phyloP scores from a whole-genome alignment of 192 early-diverging fungal genomes.

The Linnemannia schmuckeri region DNA sequence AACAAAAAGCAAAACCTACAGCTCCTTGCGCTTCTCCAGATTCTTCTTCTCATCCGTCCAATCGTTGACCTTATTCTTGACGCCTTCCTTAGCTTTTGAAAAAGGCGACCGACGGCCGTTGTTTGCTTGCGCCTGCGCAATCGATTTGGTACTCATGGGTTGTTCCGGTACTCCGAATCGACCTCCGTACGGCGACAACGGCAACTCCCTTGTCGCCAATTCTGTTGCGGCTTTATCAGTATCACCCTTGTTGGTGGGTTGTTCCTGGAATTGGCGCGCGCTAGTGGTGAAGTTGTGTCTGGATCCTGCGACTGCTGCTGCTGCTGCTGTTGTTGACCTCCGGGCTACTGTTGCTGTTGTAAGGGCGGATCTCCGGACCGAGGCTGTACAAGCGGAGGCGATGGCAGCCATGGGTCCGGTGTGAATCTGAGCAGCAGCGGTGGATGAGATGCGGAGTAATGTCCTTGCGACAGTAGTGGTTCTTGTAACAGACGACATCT shows the following conservation, averaged over 20 bases:
- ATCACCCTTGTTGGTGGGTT: not conserved
- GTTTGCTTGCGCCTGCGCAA: slow-evolving; percentile 22
- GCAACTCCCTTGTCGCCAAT: slow-evolving; percentile 7
- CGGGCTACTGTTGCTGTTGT: not conserved
- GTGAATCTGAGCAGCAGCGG: not conserved
- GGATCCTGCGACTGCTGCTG: not conserved
- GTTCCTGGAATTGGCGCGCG: not conserved
- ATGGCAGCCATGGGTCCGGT: not conserved
- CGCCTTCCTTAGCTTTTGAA: slow-evolving; percentile 47
- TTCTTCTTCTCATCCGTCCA: slow-evolving; percentile 66
- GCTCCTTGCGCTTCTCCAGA: slow-evolving; percentile 61
- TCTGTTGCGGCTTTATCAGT: not conserved
- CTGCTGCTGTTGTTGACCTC: not conserved
- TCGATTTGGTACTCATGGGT: slow-evolving; percentile 43
- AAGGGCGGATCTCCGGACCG: not conserved
- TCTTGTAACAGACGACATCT: slow-evolving; percentile 10
- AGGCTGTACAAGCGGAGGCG: not conserved
- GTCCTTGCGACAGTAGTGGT: not conserved
- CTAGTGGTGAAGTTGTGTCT: not conserved
- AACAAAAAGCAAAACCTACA: slow-evolving; percentile 49
- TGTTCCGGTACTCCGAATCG: slow-evolving; percentile 48
- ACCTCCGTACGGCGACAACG: slow-evolving; percentile 44
- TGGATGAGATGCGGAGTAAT: not conserved
- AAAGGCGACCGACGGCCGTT: slow-evolving; percentile 35
- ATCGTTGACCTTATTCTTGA: slow-evolving; percentile 60